These are phyloP conservation scores for Dactylellina drechsleri DNA, from an alignment of 2,329 filamentous ascomycete species.

Conservation along the genomic window DNA sequence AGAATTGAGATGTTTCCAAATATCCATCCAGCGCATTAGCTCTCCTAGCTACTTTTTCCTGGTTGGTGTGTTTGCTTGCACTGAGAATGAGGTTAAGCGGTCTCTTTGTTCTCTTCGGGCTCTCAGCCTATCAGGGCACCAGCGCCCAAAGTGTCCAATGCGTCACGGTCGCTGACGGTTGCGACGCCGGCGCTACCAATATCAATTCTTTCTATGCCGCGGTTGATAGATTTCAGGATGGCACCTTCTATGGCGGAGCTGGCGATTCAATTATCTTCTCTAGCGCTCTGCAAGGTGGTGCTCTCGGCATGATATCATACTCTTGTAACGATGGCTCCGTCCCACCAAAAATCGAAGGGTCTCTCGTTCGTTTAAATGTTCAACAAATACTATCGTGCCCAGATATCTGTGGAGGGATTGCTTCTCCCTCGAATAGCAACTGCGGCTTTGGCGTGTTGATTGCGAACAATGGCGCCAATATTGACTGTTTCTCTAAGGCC, in stretches of 20 bases:
- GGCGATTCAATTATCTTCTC: slow-evolving; percentile 23
- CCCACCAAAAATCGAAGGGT: slow-evolving; percentile 23
- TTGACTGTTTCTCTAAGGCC: slow-evolving; percentile 21
- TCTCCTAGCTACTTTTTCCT: no score
- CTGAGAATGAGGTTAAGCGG: slow-evolving; percentile 12
- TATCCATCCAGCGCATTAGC: no score
- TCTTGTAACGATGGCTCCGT: slow-evolving; percentile 13
- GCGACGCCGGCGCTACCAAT: slow-evolving; percentile 11
- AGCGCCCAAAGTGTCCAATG: slow-evolving; percentile 28
- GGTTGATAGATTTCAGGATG: slow-evolving; percentile 25
- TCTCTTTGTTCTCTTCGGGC: slow-evolving; percentile 11
- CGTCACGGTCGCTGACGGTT: slow-evolving; percentile 22
- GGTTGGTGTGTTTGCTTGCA: no score
- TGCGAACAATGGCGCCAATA: slow-evolving; percentile 20
- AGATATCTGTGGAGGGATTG: slow-evolving; percentile 20
- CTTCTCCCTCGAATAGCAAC: slow-evolving; percentile 3
- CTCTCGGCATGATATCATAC: slow-evolving; percentile 25
- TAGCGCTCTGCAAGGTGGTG: slow-evolving; percentile 1
- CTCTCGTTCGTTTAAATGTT: slow-evolving; percentile 18
- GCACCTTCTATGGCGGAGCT: slow-evolving; percentile 28
- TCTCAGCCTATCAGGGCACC: slow-evolving; percentile 13
- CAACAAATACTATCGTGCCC: slow-evolving; percentile 19
- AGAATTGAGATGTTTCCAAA: no score
- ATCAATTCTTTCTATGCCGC: slow-evolving; percentile 14
- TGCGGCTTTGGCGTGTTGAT: slow-evolving; percentile 30